Base-by-base conservation (phyloP, 345 rosid genomes). In the Triadica sebifera region DNA sequence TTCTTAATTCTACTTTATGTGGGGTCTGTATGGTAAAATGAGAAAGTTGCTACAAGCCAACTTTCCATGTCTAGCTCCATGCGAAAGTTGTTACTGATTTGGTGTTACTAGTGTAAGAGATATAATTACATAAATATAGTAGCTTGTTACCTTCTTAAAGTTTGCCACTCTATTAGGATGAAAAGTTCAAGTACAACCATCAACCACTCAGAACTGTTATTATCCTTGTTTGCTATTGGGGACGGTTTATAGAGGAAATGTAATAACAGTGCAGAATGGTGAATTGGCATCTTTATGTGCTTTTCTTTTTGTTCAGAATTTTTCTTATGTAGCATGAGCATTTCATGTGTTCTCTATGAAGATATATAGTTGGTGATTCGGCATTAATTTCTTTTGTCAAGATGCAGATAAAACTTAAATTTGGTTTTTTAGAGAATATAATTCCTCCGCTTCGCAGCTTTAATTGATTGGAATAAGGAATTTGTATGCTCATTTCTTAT, bases 211-310 rank as follows among this genome's bases (percentile, higher is more conserved):
- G 34, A 29, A 29, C 34, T 29, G 34, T 29, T 2, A 29, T 29
- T 29, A 29, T 29, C 34, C 34, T 29, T 29, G 34, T 29, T 29
- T 29, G 34, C 34, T 29, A 2, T 29, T 29, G 34, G 34, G 2
- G 34, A 29, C 34, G 4, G 20, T 17, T 16, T n/a, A 52, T 2
- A 52, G 34, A 20, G 34, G 61, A 57, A 57, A 29, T 57, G 9
- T 22, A 9, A 20, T 57, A 38, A 52, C 12, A n/a, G 34, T 67
- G 43, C 12, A 12, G 57, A 75, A 67, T 46, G 67, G 68, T 67
- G 59, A 74, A 47, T 13, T 19, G 63, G 12, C 37, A 17, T 29
- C 12, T n/a, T 20, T 47, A 11, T 39, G 43, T 45, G 6, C 45
- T 37, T 29, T 51, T 49, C 51, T 29, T 11, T 34, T 52, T 69